Base-by-base conservation (phyloP, 2,329 filamentous ascomycete genomes). In the Colletotrichum horii region DNA sequence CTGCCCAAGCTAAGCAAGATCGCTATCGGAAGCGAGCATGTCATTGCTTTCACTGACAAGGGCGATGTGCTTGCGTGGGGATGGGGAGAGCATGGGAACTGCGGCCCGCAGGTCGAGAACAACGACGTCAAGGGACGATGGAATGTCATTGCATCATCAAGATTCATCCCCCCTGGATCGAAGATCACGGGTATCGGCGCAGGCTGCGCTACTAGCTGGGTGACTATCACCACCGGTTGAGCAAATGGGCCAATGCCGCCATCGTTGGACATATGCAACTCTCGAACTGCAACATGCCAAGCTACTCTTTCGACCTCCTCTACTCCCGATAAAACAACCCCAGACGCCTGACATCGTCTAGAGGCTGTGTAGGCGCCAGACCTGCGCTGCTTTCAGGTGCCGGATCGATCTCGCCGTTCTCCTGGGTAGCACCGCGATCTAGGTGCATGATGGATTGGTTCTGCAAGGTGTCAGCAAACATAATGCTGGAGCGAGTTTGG, bases 51-150 rank as follows among this genome's bases (percentile, higher is more conserved):
- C 30, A 92, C 94, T 0, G 85, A 85, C 12, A 87, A 89, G 24
- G 91, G 91, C 2, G 90, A 93, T 66, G 91, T 98, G 2, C 85
- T 97, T 65, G 91, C 95, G 2, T 98, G 96, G 95, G 97, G 97
- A 24, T 99, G 97, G 97, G 96, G 96, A 3, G 96, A 98, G 84
- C 97, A 99, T 85, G 97, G 97, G 2, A 99, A 99, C 83, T 99
- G 97, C 83, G 97, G 97, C 4, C 91, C 92, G 43, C 87, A 90
- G 15, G 91, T 92, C 76, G 86, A 89, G 22, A 86, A 89, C 76
- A 92, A 91, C 66, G 91, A 94, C 83, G 92, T 96, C 61, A 93
- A 93, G 78, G 93, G 90, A 12, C 88, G 88, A 75, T 95, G 90
- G 88, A 96, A 93, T 81, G 85, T 91, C 74, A 90, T 97, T 80